Base-by-base conservation (phyloP, 495 filamentous ascomycete species). In the Endocarpon pusillum region DNA sequence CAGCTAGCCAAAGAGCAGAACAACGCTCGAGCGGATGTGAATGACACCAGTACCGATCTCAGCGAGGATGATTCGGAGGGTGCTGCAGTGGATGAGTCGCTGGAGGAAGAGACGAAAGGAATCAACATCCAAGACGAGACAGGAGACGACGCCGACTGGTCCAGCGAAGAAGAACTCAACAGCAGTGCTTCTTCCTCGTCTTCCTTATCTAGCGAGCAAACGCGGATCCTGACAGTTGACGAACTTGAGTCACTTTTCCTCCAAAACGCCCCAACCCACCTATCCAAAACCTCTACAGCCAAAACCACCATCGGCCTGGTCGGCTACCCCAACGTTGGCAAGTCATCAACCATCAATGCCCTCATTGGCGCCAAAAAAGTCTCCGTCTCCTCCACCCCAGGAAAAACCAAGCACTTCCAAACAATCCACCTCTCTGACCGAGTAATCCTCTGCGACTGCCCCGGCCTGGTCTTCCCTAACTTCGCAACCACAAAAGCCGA, bases 391-490 rank as follows among this genome's bases (percentile, higher is more conserved):
- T 75, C 87, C 19, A 99, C 91, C 2, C 91, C 91, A 4, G 91
- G 91, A 37, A 99, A 96, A 57, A 99, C 91, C 7, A 99, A 99
- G 60, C 91, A 99, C 48, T 99, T 99, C 61, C 91, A 99, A 53
- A 99, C 91, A 12, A 84, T 99, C 42, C 87, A 93, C 52, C 67
- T 96, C 31, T 85, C 79, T 41, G 76, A 85, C 11, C 67, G 74
- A 40, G 81, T 96, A 42, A 70, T 94, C 43, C 67, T 99, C 15
- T 96, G 91, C 59, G 91, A 99, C 73, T 99, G 91, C 47, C 91
- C 91, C 19, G 91, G 91, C 70, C 74, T 99, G 15, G 91, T 99
- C 1, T 96, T 99, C 57, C 86, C 91, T 38, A 94, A 96, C 55
- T 99, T 96, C 45, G 86, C 91, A 30, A 82, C 77, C 29, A 96